phyloP scores from a whole-genome alignment of 1,284 basidiomycete species.

The Volvariella surrecta region DNA sequence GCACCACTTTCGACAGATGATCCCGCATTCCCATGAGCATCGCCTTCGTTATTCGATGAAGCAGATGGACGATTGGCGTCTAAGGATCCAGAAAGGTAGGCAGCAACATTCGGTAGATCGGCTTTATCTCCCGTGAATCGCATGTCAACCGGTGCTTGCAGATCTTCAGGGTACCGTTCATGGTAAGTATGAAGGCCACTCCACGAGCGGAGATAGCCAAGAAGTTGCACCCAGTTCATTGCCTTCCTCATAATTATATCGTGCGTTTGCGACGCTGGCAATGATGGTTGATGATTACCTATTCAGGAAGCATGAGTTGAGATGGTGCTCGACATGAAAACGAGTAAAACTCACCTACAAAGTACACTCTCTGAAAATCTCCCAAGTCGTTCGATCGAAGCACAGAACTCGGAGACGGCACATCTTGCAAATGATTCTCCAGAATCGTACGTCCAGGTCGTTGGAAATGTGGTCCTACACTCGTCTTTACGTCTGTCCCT shows the following conservation, averaged over 20 bases:
- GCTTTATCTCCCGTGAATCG: slow-evolving; percentile 25
- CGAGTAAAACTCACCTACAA: slow-evolving; percentile 32
- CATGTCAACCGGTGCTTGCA: slow-evolving; percentile 21
- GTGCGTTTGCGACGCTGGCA: slow-evolving; percentile 30
- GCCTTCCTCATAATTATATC: slow-evolving; percentile 50
- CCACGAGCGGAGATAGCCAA: slow-evolving; percentile 66
- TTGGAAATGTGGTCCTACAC: slow-evolving; percentile 71
- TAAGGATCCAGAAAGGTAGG: background rate
- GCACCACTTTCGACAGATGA: too few relatives aligned
- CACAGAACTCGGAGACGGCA: slow-evolving; percentile 44
- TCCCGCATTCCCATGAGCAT: slow-evolving; percentile 20
- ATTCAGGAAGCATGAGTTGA: background rate
- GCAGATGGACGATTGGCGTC: slow-evolving; percentile 5
- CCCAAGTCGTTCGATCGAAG: slow-evolving; percentile 10
- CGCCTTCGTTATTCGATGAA: slow-evolving; percentile 19
- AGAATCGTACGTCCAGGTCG: slow-evolving; percentile 75
- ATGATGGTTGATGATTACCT: slow-evolving; percentile 16
- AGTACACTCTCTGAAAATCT: slow-evolving; percentile 42
- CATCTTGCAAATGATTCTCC: slow-evolving; percentile 59
- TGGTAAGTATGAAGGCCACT: slow-evolving; percentile 69
- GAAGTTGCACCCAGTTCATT: slow-evolving; percentile 57
- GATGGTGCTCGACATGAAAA: background rate
- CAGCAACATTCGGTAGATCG: slow-evolving; percentile 3
- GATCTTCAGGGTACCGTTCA: slow-evolving; percentile 55
- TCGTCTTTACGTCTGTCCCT: slow-evolving; percentile 41